These are phyloP conservation scores for Flammula alnicola DNA, from an alignment of 1,284 basidiomycete species.

Conservation along the genomic window DNA sequence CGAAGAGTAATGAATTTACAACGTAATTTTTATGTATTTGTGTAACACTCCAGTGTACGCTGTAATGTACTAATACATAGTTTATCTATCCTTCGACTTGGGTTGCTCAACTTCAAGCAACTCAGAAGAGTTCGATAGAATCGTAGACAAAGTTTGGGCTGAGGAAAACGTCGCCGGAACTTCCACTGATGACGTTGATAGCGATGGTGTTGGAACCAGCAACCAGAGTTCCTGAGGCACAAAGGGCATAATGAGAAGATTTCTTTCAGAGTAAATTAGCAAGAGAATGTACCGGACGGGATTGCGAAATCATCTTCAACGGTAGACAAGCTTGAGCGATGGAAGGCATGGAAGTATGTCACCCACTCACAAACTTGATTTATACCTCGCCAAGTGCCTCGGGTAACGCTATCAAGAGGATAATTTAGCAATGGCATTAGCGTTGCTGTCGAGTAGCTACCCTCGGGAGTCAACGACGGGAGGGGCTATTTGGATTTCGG, in stretches of 20 bases:
- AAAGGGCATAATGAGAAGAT: background rate
- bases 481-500: slow-evolving; percentile 40
- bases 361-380: slow-evolving; percentile 45
- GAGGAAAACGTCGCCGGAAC: slow-evolving; percentile 45
- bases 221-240: slow-evolving; percentile 36
- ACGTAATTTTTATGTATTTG: background rate
- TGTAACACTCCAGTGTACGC: no score
- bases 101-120: background rate
- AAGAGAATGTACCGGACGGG: slow-evolving; percentile 38
- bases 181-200: slow-evolving; percentile 49
- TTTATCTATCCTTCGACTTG: background rate
- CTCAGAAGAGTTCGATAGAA: slow-evolving; percentile 47
- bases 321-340: background rate
- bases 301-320: slow-evolving; percentile 42
- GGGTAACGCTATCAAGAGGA: slow-evolving; percentile 36
- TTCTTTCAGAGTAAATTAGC: background rate
- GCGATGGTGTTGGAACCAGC: slow-evolving; percentile 45
- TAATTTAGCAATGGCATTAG: background rate
- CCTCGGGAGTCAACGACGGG: slow-evolving; percentile 45
- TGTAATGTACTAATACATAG: background rate
- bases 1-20: slow-evolving; percentile 5
- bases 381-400: slow-evolving; percentile 50
- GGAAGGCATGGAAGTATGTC: background rate
- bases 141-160: slow-evolving; percentile 51
- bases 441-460: slow-evolving; percentile 34